These are phyloP conservation scores for Xylaria sp. DNA, from an alignment of 2,329 filamentous ascomycete species.

Conservation along the genomic window DNA sequence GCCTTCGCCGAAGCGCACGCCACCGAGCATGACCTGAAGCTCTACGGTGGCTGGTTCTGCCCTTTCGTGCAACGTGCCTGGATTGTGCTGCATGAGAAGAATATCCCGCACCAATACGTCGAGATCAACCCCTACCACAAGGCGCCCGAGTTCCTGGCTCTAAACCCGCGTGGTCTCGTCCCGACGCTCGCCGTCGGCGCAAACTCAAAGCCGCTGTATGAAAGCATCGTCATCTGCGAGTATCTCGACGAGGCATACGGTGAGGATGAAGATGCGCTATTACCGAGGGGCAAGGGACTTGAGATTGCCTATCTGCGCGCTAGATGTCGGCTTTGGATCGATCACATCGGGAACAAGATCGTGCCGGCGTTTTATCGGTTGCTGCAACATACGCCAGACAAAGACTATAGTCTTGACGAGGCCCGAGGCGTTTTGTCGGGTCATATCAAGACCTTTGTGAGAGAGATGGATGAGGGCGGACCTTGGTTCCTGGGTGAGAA, in stretches of 20 bases:
- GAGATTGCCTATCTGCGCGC: conserved; percentile 59
- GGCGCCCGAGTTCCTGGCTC: conserved; percentile 56
- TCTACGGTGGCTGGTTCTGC: conserved; percentile 74
- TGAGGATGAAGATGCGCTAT: conserved; percentile 43
- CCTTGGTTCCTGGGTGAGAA: conserved; percentile 63
- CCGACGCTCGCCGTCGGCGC: conserved; percentile 57
- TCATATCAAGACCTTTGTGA: conserved; percentile 54
- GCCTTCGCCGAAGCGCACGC: conserved; percentile 42
- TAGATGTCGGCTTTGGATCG: conserved; percentile 64
- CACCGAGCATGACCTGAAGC: conserved; percentile 49
- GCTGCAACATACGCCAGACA: conserved; percentile 49
- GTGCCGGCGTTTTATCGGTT: conserved; percentile 64
- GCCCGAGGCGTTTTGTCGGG: conserved; percentile 54
- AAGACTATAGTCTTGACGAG: conserved; percentile 45
- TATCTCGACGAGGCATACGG: conserved; percentile 69
- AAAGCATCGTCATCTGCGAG: conserved; percentile 67
- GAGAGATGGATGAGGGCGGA: conserved; percentile 51
- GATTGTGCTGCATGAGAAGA: conserved; percentile 69
- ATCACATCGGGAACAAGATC: conserved; percentile 62
- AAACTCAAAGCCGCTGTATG: conserved; percentile 57
- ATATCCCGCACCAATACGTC: conserved; percentile 67
- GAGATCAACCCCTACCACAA: conserved; percentile 78
- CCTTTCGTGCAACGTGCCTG: conserved; percentile 65
- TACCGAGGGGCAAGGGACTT: conserved; percentile 38
- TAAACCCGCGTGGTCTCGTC: conserved; percentile 72